A percentile compares a stretch with the other conserved stretches of the same genome.
These are phyloP conservation scores for Cucurbita pepo DNA, from an alignment of 306 rosid species.

Conservation along the genomic window DNA sequence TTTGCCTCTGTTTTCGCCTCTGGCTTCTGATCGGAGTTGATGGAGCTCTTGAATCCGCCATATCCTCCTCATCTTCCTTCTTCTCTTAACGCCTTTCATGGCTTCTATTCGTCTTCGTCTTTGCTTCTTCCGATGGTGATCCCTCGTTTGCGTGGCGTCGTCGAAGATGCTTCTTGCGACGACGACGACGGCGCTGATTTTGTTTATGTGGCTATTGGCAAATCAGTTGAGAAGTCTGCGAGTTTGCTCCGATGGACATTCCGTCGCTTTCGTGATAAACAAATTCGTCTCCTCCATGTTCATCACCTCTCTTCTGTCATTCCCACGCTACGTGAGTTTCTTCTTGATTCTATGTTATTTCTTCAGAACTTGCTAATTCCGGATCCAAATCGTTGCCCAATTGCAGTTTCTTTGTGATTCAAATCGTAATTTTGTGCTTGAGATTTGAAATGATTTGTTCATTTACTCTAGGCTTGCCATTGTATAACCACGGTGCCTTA, in stretches of 20 bases:
- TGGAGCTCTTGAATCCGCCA: constrained; percentile 49
- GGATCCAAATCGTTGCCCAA: not conserved
- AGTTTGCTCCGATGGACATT: constrained; percentile 57
- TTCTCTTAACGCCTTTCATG: constrained; percentile 15
- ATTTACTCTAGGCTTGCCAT: not conserved
- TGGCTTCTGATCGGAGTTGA: constrained; percentile 1
- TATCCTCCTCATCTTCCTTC: constrained; percentile 15
- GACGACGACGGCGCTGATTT: constrained; percentile 3
- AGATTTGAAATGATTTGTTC: not conserved
- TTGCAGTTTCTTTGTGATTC: not conserved
- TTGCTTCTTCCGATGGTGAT: constrained; percentile 8
- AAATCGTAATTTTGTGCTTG: not conserved
- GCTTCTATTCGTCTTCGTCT: constrained; percentile 17
- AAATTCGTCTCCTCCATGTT: constrained; percentile 47
- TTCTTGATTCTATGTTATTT: not conserved
- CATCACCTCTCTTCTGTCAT: constrained; percentile 54
- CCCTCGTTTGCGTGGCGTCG: constrained; percentile 15
- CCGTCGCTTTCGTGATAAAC: constrained; percentile 20
- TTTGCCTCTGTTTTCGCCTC: not conserved
- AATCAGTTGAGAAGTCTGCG: constrained; percentile 32
- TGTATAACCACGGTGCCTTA: too few relatives aligned
- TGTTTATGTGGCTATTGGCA: constrained; percentile 60
- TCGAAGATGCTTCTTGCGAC: constrained; percentile 7
- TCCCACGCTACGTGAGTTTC: constrained; percentile 58
- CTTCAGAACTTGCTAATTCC: not conserved